Base-by-base conservation (phyloP, 2,329 filamentous ascomycete species). In the Curvularia lunata region DNA sequence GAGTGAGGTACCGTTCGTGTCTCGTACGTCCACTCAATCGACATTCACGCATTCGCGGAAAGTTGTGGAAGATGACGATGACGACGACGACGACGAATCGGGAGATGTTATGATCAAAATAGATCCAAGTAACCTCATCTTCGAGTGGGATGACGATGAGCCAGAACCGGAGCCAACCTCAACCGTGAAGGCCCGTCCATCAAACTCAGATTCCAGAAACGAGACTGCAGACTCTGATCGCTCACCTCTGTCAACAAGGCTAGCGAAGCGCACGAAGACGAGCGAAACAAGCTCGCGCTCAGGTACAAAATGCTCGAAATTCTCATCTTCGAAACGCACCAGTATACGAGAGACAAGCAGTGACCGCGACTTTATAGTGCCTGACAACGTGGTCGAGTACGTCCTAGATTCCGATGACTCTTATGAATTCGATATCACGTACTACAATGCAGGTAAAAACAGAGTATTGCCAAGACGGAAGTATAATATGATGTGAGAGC, bases 121-220 rank as follows among this genome's bases (percentile, higher is more conserved):
- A 30, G 64, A 71, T 16, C 34, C 52, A 0, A 56, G 60, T 13
- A 62, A 65, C n/a, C 38, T 52, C 5, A 42, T 49, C 2, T 56
- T 69, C 5, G 55, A 63, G 9, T 62, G 54, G 41, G 65, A 69
- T 12, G 52, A 58, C 12, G 57, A 64, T 12, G 49, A 48, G 3
- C 59, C 55, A 7, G 27, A 10, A 2, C n/a, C 18, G 1, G 53
- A 45, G 1, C 30, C 38, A 41, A 9, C 13, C 7, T 12, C 40
- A 21, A 30, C 23, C 3, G 9, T 1, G n/a, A 30, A 38, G 38
- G 6, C 38, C 13, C 38, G 45, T 6, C 12, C 19, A 38, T 23
- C 38, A 16, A 51, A 59, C 1, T 30, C 48, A 13, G 30, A 2
- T 5, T 9, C 13, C 0, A 27, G 2, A 7, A 55, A 45, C 10